phyloP scores from a whole-genome alignment of 106 monocot species.

The Xerophyta viscosa region DNA sequence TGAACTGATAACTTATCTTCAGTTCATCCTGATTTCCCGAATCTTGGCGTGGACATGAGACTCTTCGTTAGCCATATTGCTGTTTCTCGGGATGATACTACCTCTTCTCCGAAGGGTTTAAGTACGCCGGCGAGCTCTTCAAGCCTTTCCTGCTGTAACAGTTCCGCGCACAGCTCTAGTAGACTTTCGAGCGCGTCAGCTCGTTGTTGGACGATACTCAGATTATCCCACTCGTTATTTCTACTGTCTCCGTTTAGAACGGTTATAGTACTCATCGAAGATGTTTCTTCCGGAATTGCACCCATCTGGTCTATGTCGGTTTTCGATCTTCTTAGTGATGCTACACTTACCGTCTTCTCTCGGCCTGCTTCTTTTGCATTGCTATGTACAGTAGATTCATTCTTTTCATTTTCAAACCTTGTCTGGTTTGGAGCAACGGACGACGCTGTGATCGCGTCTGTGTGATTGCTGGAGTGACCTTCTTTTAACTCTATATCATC shows the following conservation, averaged over 20 bases:
- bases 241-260: conserved; percentile 18
- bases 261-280: conserved; percentile 34
- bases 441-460: too few relatives aligned
- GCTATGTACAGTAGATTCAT: too few relatives aligned
- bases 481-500: not conserved
- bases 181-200: conserved; percentile 76
- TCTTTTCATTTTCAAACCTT: too few relatives aligned
- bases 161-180: conserved; percentile 72
- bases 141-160: conserved; percentile 68
- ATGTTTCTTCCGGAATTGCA: conserved; percentile 29
- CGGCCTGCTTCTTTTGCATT: not conserved
- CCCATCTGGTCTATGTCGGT: conserved; percentile 14
- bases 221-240: conserved; percentile 50
- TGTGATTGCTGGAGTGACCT: too few relatives aligned
- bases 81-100: conserved; percentile 80
- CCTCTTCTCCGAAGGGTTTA: conserved; percentile 74
- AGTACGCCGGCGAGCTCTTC: conserved; percentile 83
- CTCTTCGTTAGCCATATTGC: conserved; percentile 94
- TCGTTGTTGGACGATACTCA: conserved; percentile 50
- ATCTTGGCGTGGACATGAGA: conserved; percentile 38
- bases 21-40: too few relatives aligned
- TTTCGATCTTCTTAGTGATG: conserved; percentile 14
- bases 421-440: too few relatives aligned
- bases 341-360: not conserved
- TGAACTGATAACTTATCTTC: too few relatives aligned